These are phyloP conservation scores for Trichocladium uniseriatum DNA, from an alignment of 495 filamentous ascomycete genomes.

Conservation along the genomic window DNA sequence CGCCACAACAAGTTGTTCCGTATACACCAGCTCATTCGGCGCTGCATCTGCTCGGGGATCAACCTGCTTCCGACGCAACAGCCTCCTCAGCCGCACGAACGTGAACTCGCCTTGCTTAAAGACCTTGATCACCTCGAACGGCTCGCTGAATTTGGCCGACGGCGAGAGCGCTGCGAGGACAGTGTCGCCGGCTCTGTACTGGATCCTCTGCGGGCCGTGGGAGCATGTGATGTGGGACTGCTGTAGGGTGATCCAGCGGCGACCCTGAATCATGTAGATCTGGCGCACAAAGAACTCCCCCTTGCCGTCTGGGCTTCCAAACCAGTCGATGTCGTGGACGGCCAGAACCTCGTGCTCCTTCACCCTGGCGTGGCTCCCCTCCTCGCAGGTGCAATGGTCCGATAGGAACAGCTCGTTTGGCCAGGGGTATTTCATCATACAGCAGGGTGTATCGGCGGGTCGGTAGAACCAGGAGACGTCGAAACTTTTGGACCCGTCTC, in stretches of 20 bases:
- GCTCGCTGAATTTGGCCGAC: constrained; percentile 30
- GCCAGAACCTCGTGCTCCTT: constrained; percentile 42
- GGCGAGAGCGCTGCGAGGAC: constrained; percentile 35
- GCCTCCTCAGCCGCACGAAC: constrained; percentile 35
- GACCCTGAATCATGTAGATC: constrained; percentile 46
- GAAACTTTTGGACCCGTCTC: constrained; percentile 33
- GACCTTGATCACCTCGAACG: constrained; percentile 43
- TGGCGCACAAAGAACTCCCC: constrained; percentile 57
- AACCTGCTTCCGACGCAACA: constrained; percentile 37
- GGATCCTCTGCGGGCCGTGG: constrained; percentile 13
- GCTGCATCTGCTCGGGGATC: constrained; percentile 29
- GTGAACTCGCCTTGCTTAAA: constrained; percentile 23
- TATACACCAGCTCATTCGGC: constrained; percentile 61
- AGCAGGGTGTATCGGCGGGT: constrained; percentile 56
- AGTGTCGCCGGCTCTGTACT: constrained; percentile 44
- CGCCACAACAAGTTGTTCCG: constrained; percentile 35
- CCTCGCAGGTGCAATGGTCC: constrained; percentile 62
- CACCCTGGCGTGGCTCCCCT: constrained; percentile 31
- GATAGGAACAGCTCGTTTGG: constrained; percentile 66
- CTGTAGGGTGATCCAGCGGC: constrained; percentile 44
- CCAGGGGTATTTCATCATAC: constrained; percentile 54
- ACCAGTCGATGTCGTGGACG: constrained; percentile 48
- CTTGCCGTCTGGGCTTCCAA: constrained; percentile 32
- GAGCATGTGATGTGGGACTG: constrained; percentile 36
- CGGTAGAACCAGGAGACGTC: constrained; percentile 65